Conservation (phyloP, 2,329 filamentous ascomycete genomes). For the Arthroderma sp. region DNA sequence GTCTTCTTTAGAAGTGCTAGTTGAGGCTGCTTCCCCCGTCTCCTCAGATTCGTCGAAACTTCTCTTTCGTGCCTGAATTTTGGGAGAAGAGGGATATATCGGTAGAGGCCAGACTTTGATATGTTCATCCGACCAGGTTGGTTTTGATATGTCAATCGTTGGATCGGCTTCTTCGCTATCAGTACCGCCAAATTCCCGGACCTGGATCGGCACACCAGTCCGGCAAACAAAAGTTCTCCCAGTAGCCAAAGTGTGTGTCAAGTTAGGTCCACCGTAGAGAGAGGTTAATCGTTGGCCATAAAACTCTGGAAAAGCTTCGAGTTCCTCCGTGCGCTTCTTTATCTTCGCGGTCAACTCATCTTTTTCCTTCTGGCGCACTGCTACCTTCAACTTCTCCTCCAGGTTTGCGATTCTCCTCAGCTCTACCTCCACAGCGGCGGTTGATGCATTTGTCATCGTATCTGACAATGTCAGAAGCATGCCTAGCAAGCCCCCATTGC, state of each 20-base stretch:
- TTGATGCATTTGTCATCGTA: conserved; percentile 38
- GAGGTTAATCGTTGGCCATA: conserved; percentile 35
- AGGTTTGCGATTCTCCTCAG: conserved; percentile 31
- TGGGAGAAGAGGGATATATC: conserved; percentile 30
- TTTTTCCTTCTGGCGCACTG: conserved; percentile 17
- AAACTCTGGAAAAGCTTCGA: conserved; percentile 14
- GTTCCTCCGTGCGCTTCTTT: conserved; percentile 7
- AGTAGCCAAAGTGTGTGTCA: conserved; percentile 70
- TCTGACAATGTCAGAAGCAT: conserved; percentile 77
- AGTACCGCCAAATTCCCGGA: conserved; percentile 51
- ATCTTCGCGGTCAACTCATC: conserved; percentile 5
- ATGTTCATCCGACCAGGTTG: conserved; percentile 63
- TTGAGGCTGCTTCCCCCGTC: conserved; percentile 6
- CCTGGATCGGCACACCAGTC: conserved; percentile 61
- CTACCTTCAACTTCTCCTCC: conserved; percentile 8
- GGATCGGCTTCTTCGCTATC: conserved; percentile 14
- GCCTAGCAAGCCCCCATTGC: conserved; percentile 70
- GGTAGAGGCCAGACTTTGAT: conserved; percentile 79
- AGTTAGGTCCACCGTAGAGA: conserved; percentile 70
- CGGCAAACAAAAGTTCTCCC: conserved; percentile 76
- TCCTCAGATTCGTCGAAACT: conserved; percentile 40
- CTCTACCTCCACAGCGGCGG: conserved; percentile 30
- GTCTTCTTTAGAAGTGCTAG: neutral
- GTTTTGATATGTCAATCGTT: conserved; percentile 31
- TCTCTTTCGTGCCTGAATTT: conserved; percentile 30